Conservation (phyloP, 139 green algal species). For the Mychonastes homosphaera region DNA sequence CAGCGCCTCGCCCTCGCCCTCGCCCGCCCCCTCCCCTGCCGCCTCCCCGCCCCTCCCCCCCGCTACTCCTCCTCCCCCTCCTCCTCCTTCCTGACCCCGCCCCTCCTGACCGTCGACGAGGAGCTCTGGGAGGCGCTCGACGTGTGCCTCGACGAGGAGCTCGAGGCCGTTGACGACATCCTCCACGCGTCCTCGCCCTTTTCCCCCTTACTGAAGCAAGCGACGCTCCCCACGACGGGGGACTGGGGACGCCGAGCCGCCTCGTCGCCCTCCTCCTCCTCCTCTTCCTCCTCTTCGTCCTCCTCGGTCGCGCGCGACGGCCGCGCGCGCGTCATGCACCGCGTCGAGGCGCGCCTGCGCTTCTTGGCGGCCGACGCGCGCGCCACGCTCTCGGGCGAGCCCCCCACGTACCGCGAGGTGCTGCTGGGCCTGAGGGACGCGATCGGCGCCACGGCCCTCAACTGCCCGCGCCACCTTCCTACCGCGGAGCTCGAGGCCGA, state of each 20-base stretch:
- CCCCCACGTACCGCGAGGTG: slow-evolving; percentile 53
- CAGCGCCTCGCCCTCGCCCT: too few relatives aligned
- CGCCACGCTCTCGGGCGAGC: slow-evolving; percentile 40
- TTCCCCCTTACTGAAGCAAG: slow-evolving; percentile 49
- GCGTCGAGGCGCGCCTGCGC: slow-evolving; percentile 62
- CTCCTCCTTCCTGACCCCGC: too few relatives aligned
- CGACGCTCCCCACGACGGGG: background rate
- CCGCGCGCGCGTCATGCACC: slow-evolving; percentile 25
- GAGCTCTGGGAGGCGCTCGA: slow-evolving; percentile 62
- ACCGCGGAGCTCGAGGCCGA: slow-evolving; percentile 75
- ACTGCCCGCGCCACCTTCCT: slow-evolving; percentile 41
- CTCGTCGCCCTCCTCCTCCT: background rate
- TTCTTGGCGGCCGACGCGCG: slow-evolving; percentile 65
- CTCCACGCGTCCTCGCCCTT: slow-evolving; percentile 39
- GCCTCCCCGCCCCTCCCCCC: too few relatives aligned
- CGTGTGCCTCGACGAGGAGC: slow-evolving; percentile 61
- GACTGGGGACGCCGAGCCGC: background rate
- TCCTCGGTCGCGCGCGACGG: background rate
- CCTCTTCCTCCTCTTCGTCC: slow-evolving; percentile 5
- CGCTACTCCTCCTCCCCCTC: too few relatives aligned
- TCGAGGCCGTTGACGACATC: slow-evolving; percentile 34
- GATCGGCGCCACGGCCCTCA: slow-evolving; percentile 10
- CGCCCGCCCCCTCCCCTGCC: too few relatives aligned
- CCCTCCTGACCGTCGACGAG: too few relatives aligned
- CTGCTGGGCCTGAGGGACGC: slow-evolving; percentile 52